Base-by-base conservation (phyloP, 495 filamentous ascomycete genomes). In the Trichoderma gamsii region DNA sequence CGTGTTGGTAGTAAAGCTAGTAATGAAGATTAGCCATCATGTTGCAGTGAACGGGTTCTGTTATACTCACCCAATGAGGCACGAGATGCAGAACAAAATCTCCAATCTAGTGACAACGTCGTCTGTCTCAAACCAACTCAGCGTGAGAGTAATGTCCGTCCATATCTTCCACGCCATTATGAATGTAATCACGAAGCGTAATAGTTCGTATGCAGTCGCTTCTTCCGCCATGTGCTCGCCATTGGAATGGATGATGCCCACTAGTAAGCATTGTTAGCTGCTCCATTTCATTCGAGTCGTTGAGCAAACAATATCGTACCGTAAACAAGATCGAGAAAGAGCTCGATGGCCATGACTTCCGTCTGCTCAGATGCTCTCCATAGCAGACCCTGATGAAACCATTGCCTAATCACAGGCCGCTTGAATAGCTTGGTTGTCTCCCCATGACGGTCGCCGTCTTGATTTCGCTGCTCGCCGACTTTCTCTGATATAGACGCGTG, bases 121-220 rank as follows among this genome's bases (percentile, higher is more conserved):
- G 73, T 87, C 83, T 51, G 74, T 78, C 68, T 87, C 85, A 70
- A 88, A 86, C 85, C 84, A 87, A 63, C 73, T 77, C 65, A 85
- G 77, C 18, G 86, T 71, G 8, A 83, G 67, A 6, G 78, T 74
- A 56, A 87, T 76, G 67, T 86, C 85, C 51, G 74, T 76, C 85
- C 86, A 87, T 71, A 88, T 83, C 74, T 84, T 86, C 83, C 83
- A 88, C 43, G 78, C 78, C 74, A 87, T 79, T 52, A 80, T 78
- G 71, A 88, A 88, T 2, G 80, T 84, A 52, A 87, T 79, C 27
- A 76, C 72, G 70, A 87, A 87, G 32, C 75, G 72, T 13, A 85
- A 77, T 27, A 87, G 75, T 41, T 80, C 77, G 69, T 73, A 41
- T 9, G 81, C 83, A 15, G 76, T 84, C 2, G 85, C 75, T 52